Evolutionary conservation across 805 yeast species (phyloP).

Genomic region (Candida orba): DNA sequence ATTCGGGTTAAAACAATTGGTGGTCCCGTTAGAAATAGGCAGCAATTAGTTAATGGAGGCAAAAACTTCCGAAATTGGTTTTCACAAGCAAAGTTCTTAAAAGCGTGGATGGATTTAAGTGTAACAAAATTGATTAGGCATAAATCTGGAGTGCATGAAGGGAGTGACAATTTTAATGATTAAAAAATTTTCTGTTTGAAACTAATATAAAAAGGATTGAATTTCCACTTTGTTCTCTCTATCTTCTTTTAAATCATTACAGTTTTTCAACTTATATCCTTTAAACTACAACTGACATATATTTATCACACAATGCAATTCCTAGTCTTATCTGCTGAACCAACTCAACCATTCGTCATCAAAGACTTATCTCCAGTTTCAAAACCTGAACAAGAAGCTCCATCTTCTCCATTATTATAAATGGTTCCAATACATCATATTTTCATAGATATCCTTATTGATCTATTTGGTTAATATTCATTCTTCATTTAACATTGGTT

Average conservation of each 20-base stretch:
- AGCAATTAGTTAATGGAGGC: not conserved
- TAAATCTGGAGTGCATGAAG: conserved; percentile 8
- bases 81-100: not conserved
- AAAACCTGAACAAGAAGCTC: conserved; percentile 4
- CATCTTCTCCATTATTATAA: conserved; percentile 3
- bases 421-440: not conserved
- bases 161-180: not conserved
- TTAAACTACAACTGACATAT: not conserved
- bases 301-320: conserved; percentile 26
- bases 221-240: not conserved
- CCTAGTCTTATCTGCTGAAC: conserved; percentile 48
- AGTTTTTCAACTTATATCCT: not conserved
- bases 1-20: too few relatives aligned
- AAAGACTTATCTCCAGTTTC: conserved; percentile 53
- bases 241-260: not conserved
- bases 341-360: conserved; percentile 57
- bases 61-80: not conserved
- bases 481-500: too few relatives aligned
- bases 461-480: not conserved
- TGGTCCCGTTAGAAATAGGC: not conserved
- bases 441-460: not conserved
- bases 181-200: not conserved
- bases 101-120: not conserved
- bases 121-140: too few relatives aligned
- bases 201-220: not conserved